phyloP scores from a whole-genome alignment of 768 basidiomycete species.

The Panaeolus cyanescens region DNA sequence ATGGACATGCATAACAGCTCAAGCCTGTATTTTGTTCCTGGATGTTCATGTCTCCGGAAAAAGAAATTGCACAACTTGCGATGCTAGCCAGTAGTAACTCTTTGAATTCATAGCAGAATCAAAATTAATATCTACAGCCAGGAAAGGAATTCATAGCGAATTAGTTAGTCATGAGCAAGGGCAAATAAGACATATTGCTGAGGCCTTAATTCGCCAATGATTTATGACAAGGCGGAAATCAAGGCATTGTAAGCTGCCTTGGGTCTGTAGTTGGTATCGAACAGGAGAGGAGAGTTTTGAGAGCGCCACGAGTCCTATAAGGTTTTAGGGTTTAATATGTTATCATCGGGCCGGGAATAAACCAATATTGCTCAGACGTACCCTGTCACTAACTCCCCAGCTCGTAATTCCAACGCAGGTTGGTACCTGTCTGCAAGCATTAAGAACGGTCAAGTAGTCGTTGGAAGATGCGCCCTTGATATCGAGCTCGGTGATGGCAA shows the following conservation, averaged over 20 bases:
- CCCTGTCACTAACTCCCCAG: slow-evolving; percentile 52
- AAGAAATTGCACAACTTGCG: no score
- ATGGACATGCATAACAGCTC: neutral
- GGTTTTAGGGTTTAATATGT: neutral
- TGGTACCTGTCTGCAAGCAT: slow-evolving; percentile 46
- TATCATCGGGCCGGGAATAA: neutral
- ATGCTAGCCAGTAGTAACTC: no score
- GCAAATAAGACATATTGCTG: no score
- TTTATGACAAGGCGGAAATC: slow-evolving; percentile 2
- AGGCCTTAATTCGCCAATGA: no score
- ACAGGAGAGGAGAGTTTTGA: slow-evolving; percentile 34
- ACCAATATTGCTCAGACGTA: slow-evolving; percentile 17
- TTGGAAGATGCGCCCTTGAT: slow-evolving; percentile 36
- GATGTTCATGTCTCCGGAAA: no score
- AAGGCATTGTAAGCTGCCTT: slow-evolving; percentile 32
- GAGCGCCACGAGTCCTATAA: slow-evolving; percentile 41
- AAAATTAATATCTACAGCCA: no score
- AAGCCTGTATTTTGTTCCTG: neutral
- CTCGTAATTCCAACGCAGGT: slow-evolving; percentile 48
- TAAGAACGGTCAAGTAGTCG: slow-evolving; percentile 47
- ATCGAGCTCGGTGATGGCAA: slow-evolving; percentile 53
- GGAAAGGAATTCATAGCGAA: no score
- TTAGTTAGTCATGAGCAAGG: no score
- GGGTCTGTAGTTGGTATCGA: slow-evolving; percentile 40
- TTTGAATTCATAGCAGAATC: no score